Evolutionary conservation across 2,329 filamentous ascomycete genomes (phyloP).

Genomic region (Diaporthe sp.): DNA sequence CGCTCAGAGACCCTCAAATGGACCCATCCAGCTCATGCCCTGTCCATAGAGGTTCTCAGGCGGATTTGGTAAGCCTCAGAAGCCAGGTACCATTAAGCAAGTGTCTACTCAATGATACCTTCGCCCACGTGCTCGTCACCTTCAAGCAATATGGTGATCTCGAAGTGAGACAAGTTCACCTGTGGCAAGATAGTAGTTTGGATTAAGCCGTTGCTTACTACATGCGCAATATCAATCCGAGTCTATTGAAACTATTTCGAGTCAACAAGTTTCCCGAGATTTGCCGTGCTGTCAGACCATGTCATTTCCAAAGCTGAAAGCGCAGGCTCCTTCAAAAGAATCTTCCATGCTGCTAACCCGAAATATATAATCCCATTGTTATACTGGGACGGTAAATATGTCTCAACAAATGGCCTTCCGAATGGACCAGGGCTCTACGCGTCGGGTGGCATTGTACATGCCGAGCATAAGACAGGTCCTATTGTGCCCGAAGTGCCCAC

Average conservation of each 20-base stretch:
- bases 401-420: neutral
- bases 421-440: neutral
- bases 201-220: neutral
- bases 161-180: neutral
- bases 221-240: neutral
- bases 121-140: neutral
- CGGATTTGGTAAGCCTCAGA: neutral
- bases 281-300: neutral
- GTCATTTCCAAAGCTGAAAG: neutral
- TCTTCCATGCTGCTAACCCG: neutral
- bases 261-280: neutral
- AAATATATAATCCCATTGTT: neutral
- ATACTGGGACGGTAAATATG: neutral
- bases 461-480: neutral
- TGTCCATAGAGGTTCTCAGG: constrained; percentile 12
- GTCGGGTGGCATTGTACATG: neutral
- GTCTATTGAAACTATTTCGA: neutral
- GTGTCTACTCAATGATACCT: neutral
- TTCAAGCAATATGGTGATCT: neutral
- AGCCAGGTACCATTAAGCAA: neutral
- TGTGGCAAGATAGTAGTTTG: neutral
- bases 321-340: neutral
- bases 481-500: neutral
- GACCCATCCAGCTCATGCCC: neutral
- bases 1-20: neutral